Percentiles rank a stretch among this genome's conserved stretches.
These are phyloP conservation scores for Hypoxylon subgilvum DNA, from an alignment of 495 filamentous ascomycete genomes.

Conservation along the genomic window DNA sequence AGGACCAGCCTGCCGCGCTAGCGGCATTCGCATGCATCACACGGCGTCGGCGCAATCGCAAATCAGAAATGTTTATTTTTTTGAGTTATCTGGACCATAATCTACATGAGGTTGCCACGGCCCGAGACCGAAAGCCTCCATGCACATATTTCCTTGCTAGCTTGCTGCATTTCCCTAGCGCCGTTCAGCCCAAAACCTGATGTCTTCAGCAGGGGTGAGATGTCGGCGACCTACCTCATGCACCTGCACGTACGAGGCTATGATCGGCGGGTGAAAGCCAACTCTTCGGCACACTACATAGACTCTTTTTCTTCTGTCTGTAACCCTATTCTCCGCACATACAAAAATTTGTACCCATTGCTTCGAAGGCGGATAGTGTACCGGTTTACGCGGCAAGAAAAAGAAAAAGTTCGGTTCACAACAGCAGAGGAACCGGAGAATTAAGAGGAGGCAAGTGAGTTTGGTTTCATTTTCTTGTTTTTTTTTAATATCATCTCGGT, in stretches of 20 bases:
- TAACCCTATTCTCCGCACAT: constrained; percentile 14
- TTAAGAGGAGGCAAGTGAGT: neutral
- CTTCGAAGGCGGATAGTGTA: constrained; percentile 26
- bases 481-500: neutral
- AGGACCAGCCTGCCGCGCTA: constrained; percentile 14
- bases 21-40: constrained; percentile 33
- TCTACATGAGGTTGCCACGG: constrained; percentile 31
- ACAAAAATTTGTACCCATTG: constrained; percentile 11
- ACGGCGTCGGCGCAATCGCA: constrained; percentile 21
- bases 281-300: constrained; percentile 24
- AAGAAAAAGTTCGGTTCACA: constrained; percentile 22
- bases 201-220: constrained; percentile 8
- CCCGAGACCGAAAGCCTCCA: constrained; percentile 31
- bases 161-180: constrained; percentile 22
- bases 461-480: constrained; percentile 4
- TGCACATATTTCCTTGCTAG: constrained; percentile 21
- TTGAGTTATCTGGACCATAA: constrained; percentile 27
- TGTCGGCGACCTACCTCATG: constrained; percentile 39
- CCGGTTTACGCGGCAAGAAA: constrained; percentile 26
- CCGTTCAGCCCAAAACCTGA: neutral
- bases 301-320: constrained; percentile 15
- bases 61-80: constrained; percentile 34
- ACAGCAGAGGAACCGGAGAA: constrained; percentile 19
- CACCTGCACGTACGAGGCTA: constrained; percentile 28
- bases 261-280: constrained; percentile 25